phyloP scores from a whole-genome alignment of 1,139 yeast genomes.

The Lodderomyces parapsilosis region DNA sequence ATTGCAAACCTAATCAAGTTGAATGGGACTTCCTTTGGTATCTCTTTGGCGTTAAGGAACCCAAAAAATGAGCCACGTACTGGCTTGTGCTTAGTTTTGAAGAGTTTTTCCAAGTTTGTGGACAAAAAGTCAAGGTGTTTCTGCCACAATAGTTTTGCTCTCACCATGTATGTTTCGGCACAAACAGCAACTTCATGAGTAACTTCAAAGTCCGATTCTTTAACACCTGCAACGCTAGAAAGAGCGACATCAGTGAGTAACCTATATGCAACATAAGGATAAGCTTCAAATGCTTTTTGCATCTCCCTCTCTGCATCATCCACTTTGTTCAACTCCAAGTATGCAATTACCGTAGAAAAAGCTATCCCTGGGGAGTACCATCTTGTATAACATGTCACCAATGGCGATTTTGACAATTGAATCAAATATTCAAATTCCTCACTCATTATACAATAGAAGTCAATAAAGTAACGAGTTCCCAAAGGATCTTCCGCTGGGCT shows the following conservation, averaged over 20 bases:
- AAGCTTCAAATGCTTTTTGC: conserved; percentile 48
- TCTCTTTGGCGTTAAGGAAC: conserved; percentile 6
- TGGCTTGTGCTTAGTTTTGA: not conserved
- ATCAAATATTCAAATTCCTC: conserved; percentile 64
- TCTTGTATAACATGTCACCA: conserved; percentile 54
- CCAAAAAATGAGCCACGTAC: conserved; percentile 17
- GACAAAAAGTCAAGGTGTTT: conserved; percentile 3
- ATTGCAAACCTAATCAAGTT: conserved; percentile 67
- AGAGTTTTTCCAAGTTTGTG: conserved; percentile 1
- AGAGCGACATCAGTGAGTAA: conserved; percentile 45
- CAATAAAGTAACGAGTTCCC: conserved; percentile 81
- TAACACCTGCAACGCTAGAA: conserved; percentile 18
- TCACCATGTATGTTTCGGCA: conserved; percentile 52
- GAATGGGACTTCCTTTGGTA: conserved; percentile 42
- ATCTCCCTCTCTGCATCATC: conserved; percentile 49
- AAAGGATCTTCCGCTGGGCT: conserved; percentile 82
- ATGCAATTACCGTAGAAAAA: conserved; percentile 65
- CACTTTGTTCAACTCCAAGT: conserved; percentile 37
- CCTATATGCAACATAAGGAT: conserved; percentile 59
- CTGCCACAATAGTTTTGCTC: conserved; percentile 49
- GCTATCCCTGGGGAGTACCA: conserved; percentile 79
- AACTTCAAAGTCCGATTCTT: conserved; percentile 22
- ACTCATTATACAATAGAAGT: conserved; percentile 70
- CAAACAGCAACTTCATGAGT: conserved; percentile 31
- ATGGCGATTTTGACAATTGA: conserved; percentile 53